These are phyloP conservation scores for Ganoderma lucidum DNA, from an alignment of 1,284 basidiomycete species.

Conservation along the genomic window DNA sequence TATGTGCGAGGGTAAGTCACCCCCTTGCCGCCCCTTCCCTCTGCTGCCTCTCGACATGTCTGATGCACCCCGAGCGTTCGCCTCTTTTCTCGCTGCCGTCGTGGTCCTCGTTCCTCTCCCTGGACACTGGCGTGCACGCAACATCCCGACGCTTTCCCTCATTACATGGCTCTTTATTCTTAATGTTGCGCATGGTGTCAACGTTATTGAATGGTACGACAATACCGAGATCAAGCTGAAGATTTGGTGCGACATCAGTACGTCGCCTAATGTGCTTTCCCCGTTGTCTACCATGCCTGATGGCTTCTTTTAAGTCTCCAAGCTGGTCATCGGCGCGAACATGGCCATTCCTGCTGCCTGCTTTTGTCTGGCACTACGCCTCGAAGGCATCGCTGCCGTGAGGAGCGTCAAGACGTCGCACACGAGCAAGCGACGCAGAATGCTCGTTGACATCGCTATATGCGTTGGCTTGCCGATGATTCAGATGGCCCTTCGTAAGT, in stretches of 20 bases:
- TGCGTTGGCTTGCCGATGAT: slow-evolving; percentile 56
- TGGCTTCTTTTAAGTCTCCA: slow-evolving; percentile 43
- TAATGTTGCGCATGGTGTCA: slow-evolving; percentile 47
- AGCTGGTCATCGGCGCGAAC: slow-evolving; percentile 45
- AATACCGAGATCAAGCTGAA: slow-evolving; percentile 41
- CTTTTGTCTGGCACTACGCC: slow-evolving; percentile 53
- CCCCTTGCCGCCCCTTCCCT: too few relatives aligned
- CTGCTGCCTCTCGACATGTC: too few relatives aligned
- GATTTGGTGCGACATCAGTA: slow-evolving; percentile 58
- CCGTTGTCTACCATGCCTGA: not conserved
- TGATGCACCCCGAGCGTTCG: slow-evolving; percentile 11
- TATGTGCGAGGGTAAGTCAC: too few relatives aligned
- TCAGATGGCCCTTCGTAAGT: slow-evolving; percentile 60
- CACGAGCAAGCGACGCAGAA: slow-evolving; percentile 45
- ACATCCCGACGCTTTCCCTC: slow-evolving; percentile 49
- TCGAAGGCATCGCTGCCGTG: slow-evolving; percentile 55
- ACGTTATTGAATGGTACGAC: slow-evolving; percentile 49
- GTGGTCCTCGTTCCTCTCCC: slow-evolving; percentile 40
- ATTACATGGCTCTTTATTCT: slow-evolving; percentile 49
- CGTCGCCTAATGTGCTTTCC: slow-evolving; percentile 26
- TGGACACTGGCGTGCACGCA: slow-evolving; percentile 46
- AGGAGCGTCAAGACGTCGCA: slow-evolving; percentile 42
- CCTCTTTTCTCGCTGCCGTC: slow-evolving; percentile 42
- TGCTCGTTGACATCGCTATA: slow-evolving; percentile 53
- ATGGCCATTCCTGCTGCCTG: slow-evolving; percentile 61